Percentiles rank a stretch among this genome's conserved stretches.
These are phyloP conservation scores for Eimeria mitis DNA, from an alignment of 169 alveolate species.

Conservation along the genomic window DNA sequence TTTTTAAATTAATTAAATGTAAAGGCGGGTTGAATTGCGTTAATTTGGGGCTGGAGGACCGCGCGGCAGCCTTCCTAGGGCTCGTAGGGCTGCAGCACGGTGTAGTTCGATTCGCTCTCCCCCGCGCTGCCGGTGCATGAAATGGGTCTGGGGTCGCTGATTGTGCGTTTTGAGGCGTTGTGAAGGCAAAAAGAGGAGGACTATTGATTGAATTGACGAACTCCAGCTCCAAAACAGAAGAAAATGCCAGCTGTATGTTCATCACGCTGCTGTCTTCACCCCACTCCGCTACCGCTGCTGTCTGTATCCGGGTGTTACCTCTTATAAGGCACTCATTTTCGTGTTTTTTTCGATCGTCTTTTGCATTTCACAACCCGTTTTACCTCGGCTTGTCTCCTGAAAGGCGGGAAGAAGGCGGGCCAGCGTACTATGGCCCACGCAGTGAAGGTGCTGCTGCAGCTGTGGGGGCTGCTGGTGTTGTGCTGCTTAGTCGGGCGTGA, in stretches of 20 bases:
- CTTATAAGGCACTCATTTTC: not conserved
- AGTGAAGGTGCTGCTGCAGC: conserved; percentile 39
- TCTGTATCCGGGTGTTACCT: conserved; percentile 38
- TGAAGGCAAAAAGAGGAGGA: conserved; percentile 63
- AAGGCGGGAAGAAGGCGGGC: conserved; percentile 16
- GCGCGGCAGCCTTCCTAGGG: conserved; percentile 40
- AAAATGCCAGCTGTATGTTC: conserved; percentile 70
- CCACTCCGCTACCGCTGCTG: conserved; percentile 63
- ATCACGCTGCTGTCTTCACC: conserved; percentile 37
- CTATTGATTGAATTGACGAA: not conserved
- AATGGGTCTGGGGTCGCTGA: conserved; percentile 22
- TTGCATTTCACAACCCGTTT: not conserved
- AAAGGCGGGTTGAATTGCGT: not conserved
- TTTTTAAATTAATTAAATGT: not conserved
- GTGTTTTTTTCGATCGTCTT: conserved; percentile 4
- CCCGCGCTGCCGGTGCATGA: conserved; percentile 52
- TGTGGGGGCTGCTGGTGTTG: conserved; percentile 37
- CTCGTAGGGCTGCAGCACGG: conserved; percentile 51
- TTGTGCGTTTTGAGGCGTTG: conserved; percentile 14
- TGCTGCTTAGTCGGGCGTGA: not conserved
- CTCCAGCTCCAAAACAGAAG: not conserved
- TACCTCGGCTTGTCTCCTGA: conserved; percentile 14
- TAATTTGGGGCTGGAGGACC: conserved; percentile 40
- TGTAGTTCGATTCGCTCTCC: conserved; percentile 48
- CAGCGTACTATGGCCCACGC: not conserved